Percentiles rank a stretch among this genome's conserved stretches.
Evolutionary conservation across 257 asterid genomes (phyloP).

Genomic region (Przewalskia tangutica): DNA sequence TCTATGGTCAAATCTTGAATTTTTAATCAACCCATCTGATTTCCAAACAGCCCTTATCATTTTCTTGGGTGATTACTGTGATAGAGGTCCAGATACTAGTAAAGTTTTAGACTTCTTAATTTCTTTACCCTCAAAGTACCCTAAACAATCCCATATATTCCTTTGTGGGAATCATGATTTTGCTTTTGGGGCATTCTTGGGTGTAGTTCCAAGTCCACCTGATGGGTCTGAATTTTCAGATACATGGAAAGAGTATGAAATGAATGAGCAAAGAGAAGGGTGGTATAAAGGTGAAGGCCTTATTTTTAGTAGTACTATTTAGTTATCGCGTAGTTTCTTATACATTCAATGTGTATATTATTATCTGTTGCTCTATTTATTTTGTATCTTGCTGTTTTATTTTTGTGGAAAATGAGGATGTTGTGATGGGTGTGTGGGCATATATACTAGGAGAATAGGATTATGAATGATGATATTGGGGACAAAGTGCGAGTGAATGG

Average conservation of each 20-base stretch:
- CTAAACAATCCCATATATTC: slow-evolving; percentile 72
- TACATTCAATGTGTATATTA: too few species aligned
- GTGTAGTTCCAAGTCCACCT: slow-evolving; percentile 58
- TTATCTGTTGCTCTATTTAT: too few species aligned
- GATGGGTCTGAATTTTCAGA: slow-evolving; percentile 66
- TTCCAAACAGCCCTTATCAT: slow-evolving; percentile 58
- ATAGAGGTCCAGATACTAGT: slow-evolving; percentile 61
- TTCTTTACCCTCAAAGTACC: slow-evolving; percentile 60
- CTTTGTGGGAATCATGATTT: slow-evolving; percentile 89
- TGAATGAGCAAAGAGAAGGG: slow-evolving; percentile 72
- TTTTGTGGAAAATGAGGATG: too few species aligned
- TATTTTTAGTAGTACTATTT: too few species aligned
- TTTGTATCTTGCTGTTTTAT: too few species aligned
- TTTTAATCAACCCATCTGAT: slow-evolving; percentile 38
- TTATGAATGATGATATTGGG: too few species aligned
- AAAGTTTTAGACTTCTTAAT: slow-evolving; percentile 66
- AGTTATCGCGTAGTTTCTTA: too few species aligned
- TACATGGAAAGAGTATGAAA: slow-evolving; percentile 79
- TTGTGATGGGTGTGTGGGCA: too few species aligned
- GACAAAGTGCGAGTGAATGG: too few species aligned
- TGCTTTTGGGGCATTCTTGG: slow-evolving; percentile 80
- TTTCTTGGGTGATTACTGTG: slow-evolving; percentile 95
- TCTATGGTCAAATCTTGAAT: slow-evolving; percentile 75
- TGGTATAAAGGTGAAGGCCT: slow-evolving; percentile 75
- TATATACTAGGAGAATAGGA: too few species aligned